Conservation (phyloP, 2,329 filamentous ascomycete species). For the Leptographium radiaticola region DNA sequence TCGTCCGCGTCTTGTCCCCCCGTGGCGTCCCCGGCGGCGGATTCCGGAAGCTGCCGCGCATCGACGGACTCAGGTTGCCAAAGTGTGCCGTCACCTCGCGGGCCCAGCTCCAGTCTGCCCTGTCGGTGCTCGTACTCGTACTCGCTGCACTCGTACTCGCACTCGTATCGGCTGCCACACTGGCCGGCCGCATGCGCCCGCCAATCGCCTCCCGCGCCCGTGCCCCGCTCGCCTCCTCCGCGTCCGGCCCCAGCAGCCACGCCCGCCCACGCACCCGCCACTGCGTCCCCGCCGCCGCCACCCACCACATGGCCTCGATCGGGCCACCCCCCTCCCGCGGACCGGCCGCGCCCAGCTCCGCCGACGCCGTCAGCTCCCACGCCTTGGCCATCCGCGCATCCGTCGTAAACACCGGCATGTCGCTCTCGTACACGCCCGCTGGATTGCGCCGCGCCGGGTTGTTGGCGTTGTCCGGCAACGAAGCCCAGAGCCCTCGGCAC, state of each 20-base stretch:
- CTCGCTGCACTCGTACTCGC: no score
- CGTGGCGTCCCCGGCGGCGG: conserved; percentile 54
- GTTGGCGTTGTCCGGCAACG: conserved; percentile 56
- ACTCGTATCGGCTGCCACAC: conserved; percentile 6
- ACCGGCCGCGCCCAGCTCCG: conserved; percentile 27
- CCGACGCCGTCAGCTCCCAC: conserved; percentile 49
- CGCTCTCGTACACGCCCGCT: conserved; percentile 51
- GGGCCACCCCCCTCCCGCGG: conserved; percentile 47
- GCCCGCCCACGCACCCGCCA: conserved; percentile 73
- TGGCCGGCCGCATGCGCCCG: conserved; percentile 27
- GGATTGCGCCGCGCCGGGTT: conserved; percentile 65
- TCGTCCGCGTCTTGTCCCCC: conserved; percentile 23
- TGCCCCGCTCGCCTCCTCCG: conserved; percentile 44
- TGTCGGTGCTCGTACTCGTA: no score
- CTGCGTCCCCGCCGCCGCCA: conserved; percentile 55
- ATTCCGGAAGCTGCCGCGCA: conserved; percentile 66
- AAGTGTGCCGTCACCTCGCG: conserved; percentile 78
- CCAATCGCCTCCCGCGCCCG: conserved; percentile 59
- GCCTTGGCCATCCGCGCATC: conserved; percentile 82
- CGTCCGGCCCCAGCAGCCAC: conserved; percentile 60
- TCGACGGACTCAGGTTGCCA: conserved; percentile 70
- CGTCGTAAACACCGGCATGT: conserved; percentile 73
- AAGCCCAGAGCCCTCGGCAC: conserved; percentile 72
- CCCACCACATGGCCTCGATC: conserved; percentile 78
- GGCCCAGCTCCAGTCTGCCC: conserved; percentile 60